Evolutionary conservation across 768 basidiomycete species (phyloP).

Genomic region (Tricholoma hemisulphureum): DNA sequence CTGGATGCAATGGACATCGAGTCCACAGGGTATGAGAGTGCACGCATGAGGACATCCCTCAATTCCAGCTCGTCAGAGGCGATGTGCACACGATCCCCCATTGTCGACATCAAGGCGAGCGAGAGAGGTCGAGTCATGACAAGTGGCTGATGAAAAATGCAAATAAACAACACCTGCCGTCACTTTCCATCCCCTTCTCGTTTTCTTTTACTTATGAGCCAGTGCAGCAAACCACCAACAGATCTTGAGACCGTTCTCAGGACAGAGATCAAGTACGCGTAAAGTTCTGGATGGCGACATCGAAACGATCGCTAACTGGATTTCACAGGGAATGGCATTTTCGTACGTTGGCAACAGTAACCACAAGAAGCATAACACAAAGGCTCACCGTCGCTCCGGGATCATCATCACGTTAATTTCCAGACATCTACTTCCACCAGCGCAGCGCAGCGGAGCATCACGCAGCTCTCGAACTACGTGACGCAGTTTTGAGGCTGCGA

Average conservation of each 20-base stretch:
- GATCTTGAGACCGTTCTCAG: constrained; percentile 59
- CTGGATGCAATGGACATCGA: constrained; percentile 11
- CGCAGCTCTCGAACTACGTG: constrained; percentile 65
- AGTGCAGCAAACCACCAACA: constrained; percentile 23
- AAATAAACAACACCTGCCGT: background rate
- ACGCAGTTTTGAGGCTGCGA: constrained; percentile 68
- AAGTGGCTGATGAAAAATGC: background rate
- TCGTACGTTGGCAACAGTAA: constrained; percentile 45
- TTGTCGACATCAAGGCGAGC: background rate
- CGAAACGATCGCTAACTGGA: background rate
- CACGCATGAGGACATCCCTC: background rate
- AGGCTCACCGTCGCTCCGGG: background rate
- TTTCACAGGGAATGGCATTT: constrained; percentile 73
- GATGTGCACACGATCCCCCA: background rate
- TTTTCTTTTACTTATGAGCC: background rate
- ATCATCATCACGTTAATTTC: too few species aligned
- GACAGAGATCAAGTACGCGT: constrained; percentile 57
- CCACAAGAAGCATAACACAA: background rate
- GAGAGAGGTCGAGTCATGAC: background rate
- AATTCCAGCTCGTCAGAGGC: background rate
- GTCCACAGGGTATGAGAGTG: background rate
- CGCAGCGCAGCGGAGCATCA: constrained; percentile 58
- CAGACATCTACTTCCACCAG: constrained; percentile 82
- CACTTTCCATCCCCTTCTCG: too few species aligned
- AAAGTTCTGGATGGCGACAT: too few species aligned